These are phyloP conservation scores for Dactylellina drechsleri DNA, from an alignment of 2,329 filamentous ascomycete genomes.

Conservation along the genomic window DNA sequence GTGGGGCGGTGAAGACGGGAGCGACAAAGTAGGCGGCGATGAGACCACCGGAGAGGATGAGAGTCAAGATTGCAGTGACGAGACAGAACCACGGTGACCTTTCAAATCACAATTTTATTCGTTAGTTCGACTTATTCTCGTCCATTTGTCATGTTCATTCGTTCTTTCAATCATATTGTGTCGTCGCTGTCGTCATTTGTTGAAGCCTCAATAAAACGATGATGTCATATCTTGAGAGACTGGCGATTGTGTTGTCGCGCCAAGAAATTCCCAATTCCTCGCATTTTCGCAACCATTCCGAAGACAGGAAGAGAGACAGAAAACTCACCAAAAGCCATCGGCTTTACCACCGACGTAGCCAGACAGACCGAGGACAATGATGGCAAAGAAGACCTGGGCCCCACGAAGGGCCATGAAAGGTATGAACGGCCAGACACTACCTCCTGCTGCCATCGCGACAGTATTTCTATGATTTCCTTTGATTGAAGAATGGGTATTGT, in stretches of 20 bases:
- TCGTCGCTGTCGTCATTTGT: too few species aligned
- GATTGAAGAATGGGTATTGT: background rate
- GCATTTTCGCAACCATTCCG: background rate
- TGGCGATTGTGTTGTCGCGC: too few species aligned
- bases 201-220: too few species aligned
- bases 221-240: too few species aligned
- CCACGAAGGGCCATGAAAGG: constrained; percentile 57
- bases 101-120: background rate
- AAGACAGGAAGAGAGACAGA: background rate
- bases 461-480: background rate
- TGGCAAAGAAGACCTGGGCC: constrained; percentile 59
- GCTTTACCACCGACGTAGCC: constrained; percentile 55
- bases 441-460: constrained; percentile 11
- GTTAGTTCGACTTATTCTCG: too few species aligned
- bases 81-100: constrained; percentile 56
- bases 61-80: constrained; percentile 63
- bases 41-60: constrained; percentile 56
- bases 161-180: too few species aligned
- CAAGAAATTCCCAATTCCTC: constrained; percentile 1
- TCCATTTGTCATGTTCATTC: too few species aligned
- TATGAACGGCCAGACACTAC: constrained; percentile 51
- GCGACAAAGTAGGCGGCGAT: constrained; percentile 56
- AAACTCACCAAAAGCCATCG: constrained; percentile 29
- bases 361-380: constrained; percentile 58
- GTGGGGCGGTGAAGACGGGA: constrained; percentile 55